Evolutionary conservation across 2,329 filamentous ascomycete species (phyloP), one percentile per base, ranked within the genome.

Genomic region (Plectosphaerella cucumerina): DNA sequence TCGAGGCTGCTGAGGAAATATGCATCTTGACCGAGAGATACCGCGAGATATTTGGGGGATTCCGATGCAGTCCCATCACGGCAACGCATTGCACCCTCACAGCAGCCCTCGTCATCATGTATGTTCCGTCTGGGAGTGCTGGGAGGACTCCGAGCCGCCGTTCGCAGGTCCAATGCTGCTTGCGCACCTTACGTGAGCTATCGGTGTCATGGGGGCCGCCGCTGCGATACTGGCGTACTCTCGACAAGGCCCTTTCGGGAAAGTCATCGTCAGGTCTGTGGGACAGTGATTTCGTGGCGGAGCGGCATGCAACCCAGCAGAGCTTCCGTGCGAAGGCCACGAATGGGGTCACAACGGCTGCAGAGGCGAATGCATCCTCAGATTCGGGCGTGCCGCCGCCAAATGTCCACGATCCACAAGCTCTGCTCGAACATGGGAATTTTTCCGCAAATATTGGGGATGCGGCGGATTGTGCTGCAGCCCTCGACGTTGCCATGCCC

Each of bases 81-180:
- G 62, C 66, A 1, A 69, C 65, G 1, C 62, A 70, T 48, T 70
- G 64, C 52, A 64, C 59, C 3, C 54, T 70, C 6, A 69, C 64
- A 0, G 65, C 64, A 2, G 62, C 63, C 2, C 41, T 68, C 18
- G 59, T 65, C 33, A 47, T 60, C n/a, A 49, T 58, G 20, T 26
- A 41, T 23, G 17, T 48, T 12, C 46, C 47, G 20, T 10, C 26
- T 8, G 15, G 12, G 4, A 17, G 11, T 3, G 22, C 33, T 5
- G 5, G 15, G 15, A 12, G 21, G 8, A 23, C 44, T 9, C 6
- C 23, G 4, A 31, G n/a, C 20, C 5, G 42, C 15, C 42, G 14
- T 15, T 14, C 18, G 14, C 23, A 37, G 17, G n/a, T 47, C 11
- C 5, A 9, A 5, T 15, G 26, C 31, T 47, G 44, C 17, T 14